These are phyloP conservation scores for Mycoemilia scoparia DNA, from an alignment of 192 early-diverging fungal species.

Conservation along the genomic window DNA sequence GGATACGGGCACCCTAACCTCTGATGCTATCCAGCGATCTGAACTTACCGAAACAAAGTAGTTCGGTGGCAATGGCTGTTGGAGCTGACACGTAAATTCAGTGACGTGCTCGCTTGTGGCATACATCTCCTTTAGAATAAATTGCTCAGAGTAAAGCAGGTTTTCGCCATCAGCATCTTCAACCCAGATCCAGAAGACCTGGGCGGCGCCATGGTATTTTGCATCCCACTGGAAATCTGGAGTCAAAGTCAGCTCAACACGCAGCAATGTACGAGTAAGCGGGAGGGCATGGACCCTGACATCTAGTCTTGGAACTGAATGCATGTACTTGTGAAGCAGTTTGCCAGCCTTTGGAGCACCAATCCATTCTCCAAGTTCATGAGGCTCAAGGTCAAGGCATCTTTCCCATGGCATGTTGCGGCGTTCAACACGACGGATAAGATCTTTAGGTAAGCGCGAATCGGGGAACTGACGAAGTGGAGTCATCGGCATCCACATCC, in stretches of 20 bases:
- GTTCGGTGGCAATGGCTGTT: slow-evolving; percentile 87
- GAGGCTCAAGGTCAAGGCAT: slow-evolving; percentile 78
- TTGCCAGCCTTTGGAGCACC: slow-evolving; percentile 77
- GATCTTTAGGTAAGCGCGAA: slow-evolving; percentile 44
- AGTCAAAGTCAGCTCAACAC: slow-evolving; percentile 77
- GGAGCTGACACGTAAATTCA: slow-evolving; percentile 78
- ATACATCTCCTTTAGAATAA: slow-evolving; percentile 76
- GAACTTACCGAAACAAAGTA: slow-evolving; percentile 87
- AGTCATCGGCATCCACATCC: slow-evolving; percentile 89
- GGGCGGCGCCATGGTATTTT: slow-evolving; percentile 62
- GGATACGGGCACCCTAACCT: slow-evolving; percentile 80
- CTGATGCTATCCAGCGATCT: slow-evolving; percentile 88
- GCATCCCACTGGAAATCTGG: slow-evolving; percentile 93
- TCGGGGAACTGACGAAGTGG: slow-evolving; percentile 83
- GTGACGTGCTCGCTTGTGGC: slow-evolving; percentile 66
- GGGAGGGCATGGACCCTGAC: slow-evolving; percentile 81
- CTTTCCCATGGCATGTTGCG: slow-evolving; percentile 91
- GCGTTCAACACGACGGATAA: slow-evolving; percentile 75
- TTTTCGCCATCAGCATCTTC: slow-evolving; percentile 86
- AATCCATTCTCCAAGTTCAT: slow-evolving; percentile 84
- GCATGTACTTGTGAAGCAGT: slow-evolving; percentile 71
- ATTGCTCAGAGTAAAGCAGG: slow-evolving; percentile 78
- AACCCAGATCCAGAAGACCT: slow-evolving; percentile 86
- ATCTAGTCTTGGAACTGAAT: slow-evolving; percentile 87
- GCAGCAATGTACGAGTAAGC: slow-evolving; percentile 74